Base-by-base conservation (phyloP, 139 green algal species). In the Pseudopediastrum boryanum region DNA sequence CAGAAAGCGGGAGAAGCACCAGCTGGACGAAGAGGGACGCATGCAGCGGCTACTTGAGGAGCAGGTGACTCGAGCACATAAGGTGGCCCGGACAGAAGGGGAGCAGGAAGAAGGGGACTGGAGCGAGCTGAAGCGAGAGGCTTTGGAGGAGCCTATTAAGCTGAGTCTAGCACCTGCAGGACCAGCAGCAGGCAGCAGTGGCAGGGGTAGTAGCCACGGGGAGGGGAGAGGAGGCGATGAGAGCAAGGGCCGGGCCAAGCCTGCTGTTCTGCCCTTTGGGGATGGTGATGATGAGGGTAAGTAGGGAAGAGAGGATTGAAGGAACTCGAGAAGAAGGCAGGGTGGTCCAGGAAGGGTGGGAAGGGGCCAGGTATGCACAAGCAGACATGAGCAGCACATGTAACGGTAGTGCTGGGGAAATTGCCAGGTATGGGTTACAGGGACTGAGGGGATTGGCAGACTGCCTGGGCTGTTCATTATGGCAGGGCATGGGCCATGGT, bases 41-140 rank as follows among this genome's bases (percentile, higher is more conserved):
- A 35, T 5, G 25, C 52, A 84, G 75, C 79, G 86, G 38, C 70
- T 79, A 42, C 65, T 84, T 44, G 79, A 77, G 67, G 21, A 65
- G 44, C 76, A 87, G 78, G 86, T 91, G 31, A 84, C 84, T 68
- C 82, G 83, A 2, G 89, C 90, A 12, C 82, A 78, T 50, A 82
- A 89, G 79, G 23, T 79, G 36, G 77, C 83, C 1, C 6, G 43
- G 13, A 74, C 52, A 44, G 77, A 81, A 0, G 31, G 27, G 5
- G 81, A 81, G 12, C 71, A 79, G 8, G 69, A 70, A 12, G 23
- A 42, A 8, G 58, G 9, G 31, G 44, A 27, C 25, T 76, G 13
- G 10, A 71, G 33, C 0, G 91, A 93, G 76, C 80, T 94, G 62
- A 38, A 85, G 77, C 70, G 86, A 16, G 76, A 81, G 42, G 79